Base-by-base conservation (phyloP, 148 eudicot genomes). In the Talinum fruticosum region DNA sequence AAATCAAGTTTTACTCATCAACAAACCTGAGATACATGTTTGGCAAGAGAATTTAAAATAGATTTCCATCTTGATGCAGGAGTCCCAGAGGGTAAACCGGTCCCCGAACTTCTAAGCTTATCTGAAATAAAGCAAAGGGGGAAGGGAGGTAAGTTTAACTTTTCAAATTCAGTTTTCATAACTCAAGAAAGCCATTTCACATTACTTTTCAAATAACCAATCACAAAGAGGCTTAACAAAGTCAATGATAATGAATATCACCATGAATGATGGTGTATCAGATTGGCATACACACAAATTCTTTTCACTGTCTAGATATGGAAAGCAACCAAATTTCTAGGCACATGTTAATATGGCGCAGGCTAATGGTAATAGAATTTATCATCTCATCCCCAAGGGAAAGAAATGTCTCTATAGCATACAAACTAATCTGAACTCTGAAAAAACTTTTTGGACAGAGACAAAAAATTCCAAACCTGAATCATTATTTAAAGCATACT, bases 1-100 rank as follows among this genome's bases (percentile, higher is more conserved):
- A 30, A 41, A n/a, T 16, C 69, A 75, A 49, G 37, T 8, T 16
- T 47, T 72, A 71, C 41, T 45, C 32, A 53, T 47, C 70, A 44
- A 12, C 94, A 78, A 51, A 93, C 99, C 93, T 96, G 97, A 71
- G 97, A 88, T 57, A 96, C 93, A 54, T 93, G 99, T 78, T 93
- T 96, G 78, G 97, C 91, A 66, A 96, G 84, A 66, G 97, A 89
- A 87, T 88, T 89, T 51, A 93, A 24, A 41, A 91, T 78, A 71
- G 91, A 84, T 82, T 89, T 96, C 97, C 97, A 96, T 77, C 83
- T 90, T 72, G 97, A 88, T 44, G 82, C 88, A 74, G 90, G 64
- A 80, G 88, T 70, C 75, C 91, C 76, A 77, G 82, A 69, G 54
- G 68, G 75, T 49, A 72, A 69, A 54, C 79, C 75, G 76, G 69